These are phyloP conservation scores for Lepiota brunneoincarnata DNA, from an alignment of 768 basidiomycete genomes.

Conservation along the genomic window DNA sequence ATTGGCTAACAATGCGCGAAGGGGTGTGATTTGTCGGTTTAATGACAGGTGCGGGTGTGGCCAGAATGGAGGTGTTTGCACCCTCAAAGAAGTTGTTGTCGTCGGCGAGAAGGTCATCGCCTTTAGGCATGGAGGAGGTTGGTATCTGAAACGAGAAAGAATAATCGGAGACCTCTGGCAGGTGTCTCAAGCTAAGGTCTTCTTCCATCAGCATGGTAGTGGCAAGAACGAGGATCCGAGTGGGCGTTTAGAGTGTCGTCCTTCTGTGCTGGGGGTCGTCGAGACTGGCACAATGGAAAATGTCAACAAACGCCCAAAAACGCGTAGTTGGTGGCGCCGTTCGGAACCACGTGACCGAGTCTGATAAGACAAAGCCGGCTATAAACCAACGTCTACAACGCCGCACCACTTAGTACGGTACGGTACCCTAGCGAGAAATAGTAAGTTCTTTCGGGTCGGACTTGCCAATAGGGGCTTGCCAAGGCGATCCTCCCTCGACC, in stretches of 20 bases:
- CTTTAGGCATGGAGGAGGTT: conserved; percentile 25
- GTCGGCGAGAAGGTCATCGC: conserved; percentile 50
- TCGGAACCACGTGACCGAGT: neutral
- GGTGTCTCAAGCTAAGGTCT: conserved; percentile 48
- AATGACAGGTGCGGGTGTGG: conserved; percentile 28
- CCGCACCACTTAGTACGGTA: no score
- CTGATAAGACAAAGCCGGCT: no score
- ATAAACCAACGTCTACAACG: no score
- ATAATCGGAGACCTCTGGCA: conserved; percentile 52
- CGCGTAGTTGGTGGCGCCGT: conserved; percentile 1
- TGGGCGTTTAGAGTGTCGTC: neutral
- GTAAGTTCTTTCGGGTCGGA: no score
- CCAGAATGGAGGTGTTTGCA: conserved; percentile 32
- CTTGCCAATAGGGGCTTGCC: no score
- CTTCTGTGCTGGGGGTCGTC: neutral
- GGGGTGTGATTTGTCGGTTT: conserved; percentile 24
- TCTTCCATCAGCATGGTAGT: conserved; percentile 24
- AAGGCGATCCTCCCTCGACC: no score
- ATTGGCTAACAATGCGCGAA: conserved; percentile 34
- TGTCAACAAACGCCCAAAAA: neutral
- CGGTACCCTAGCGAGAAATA: no score
- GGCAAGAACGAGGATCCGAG: neutral
- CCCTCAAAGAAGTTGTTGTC: conserved; percentile 47
- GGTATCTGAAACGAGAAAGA: conserved; percentile 61
- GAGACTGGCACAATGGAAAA: neutral